A percentile compares a stretch with the other conserved stretches of the same genome.
Evolutionary conservation across 306 rosid genomes (phyloP).

Genomic region (Quercus alba): DNA sequence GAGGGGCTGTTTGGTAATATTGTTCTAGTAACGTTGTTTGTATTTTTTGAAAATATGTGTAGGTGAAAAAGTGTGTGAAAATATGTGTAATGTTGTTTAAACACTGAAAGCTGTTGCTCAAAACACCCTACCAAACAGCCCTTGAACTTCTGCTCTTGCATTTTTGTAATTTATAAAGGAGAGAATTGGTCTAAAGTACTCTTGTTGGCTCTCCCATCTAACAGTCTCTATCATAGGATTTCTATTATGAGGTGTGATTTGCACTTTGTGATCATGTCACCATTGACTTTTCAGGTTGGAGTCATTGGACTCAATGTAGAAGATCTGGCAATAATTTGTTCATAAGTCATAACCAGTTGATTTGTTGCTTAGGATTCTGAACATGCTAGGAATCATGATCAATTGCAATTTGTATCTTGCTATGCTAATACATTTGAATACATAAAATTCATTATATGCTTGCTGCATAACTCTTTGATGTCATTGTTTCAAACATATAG

Average conservation of each 20-base stretch:
- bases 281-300: not conserved
- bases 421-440: not conserved
- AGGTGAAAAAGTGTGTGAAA: too few species aligned
- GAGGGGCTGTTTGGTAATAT: too few species aligned
- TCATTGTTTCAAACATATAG: slow-evolving; percentile 31
- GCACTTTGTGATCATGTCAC: not conserved
- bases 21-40: too few species aligned
- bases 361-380: not conserved
- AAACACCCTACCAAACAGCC: too few species aligned
- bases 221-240: too few species aligned
- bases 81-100: too few species aligned
- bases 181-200: not conserved
- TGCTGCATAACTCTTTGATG: slow-evolving; percentile 13
- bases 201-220: not conserved
- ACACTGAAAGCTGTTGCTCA: too few species aligned
- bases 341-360: too few species aligned
- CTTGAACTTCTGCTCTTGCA: not conserved
- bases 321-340: not conserved
- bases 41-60: too few species aligned
- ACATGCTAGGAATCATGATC: not conserved
- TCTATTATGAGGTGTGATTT: not conserved
- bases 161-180: not conserved
- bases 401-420: not conserved
- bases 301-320: not conserved
- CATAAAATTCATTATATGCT: slow-evolving; percentile 3